These are phyloP conservation scores for Iris pallida DNA, from an alignment of 116 monocot species.

Conservation along the genomic window DNA sequence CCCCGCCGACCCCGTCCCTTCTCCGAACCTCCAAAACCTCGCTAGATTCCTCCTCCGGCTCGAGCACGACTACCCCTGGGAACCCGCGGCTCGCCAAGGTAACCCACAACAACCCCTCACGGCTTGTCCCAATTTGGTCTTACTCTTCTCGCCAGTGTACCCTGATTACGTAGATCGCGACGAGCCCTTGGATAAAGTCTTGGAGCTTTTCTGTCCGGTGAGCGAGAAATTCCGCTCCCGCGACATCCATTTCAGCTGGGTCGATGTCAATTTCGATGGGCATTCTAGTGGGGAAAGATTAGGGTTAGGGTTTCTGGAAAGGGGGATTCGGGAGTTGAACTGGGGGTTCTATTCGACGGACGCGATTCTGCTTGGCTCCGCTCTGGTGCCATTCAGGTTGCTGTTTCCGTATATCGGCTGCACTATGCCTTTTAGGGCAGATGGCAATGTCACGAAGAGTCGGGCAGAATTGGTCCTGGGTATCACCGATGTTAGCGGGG, in stretches of 20 bases:
- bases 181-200: slow-evolving; percentile 14
- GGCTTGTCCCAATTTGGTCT: slow-evolving; percentile 52
- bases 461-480: slow-evolving; percentile 45
- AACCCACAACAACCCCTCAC: slow-evolving; percentile 5
- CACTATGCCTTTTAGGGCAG: slow-evolving; percentile 16
- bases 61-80: slow-evolving; percentile 67
- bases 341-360: slow-evolving; percentile 65
- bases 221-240: slow-evolving; percentile 33
- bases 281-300: slow-evolving; percentile 1
- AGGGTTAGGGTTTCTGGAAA: slow-evolving; percentile 24
- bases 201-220: slow-evolving; percentile 33
- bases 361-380: slow-evolving; percentile 62
- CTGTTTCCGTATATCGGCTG: slow-evolving; percentile 59
- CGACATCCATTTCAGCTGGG: slow-evolving; percentile 61
- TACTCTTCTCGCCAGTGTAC: slow-evolving; percentile 50
- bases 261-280: slow-evolving; percentile 33
- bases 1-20: slow-evolving; percentile 1
- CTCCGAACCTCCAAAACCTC: slow-evolving; percentile 21
- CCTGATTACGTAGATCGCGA: slow-evolving; percentile 26
- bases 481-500: slow-evolving; percentile 61
- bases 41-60: slow-evolving; percentile 58
- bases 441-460: background rate
- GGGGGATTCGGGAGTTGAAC: slow-evolving; percentile 36
- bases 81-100: slow-evolving; percentile 14
- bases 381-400: slow-evolving; percentile 63